A percentile compares a stretch with the other conserved stretches of the same genome.
Evolutionary conservation across 495 filamentous ascomycete genomes (phyloP).

Genomic region (Aspergillus wentii): DNA sequence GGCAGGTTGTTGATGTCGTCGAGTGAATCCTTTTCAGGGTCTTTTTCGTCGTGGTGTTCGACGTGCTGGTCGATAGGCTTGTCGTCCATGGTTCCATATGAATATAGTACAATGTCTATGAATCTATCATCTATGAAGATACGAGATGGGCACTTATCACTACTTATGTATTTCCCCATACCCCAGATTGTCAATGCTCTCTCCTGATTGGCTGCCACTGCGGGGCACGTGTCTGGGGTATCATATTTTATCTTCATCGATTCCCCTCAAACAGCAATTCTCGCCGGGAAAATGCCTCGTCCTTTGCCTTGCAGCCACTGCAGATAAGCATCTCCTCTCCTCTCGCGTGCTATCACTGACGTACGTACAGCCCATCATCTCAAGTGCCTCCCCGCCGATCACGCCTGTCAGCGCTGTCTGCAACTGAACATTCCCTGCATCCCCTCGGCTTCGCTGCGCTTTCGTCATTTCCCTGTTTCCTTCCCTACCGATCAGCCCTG

Average conservation of each 20-base stretch:
- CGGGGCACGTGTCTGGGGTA: not conserved
- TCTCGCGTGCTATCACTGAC: not conserved
- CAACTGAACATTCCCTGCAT: too few relatives aligned
- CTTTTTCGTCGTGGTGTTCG: not conserved
- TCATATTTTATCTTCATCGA: not conserved
- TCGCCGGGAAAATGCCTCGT: not conserved
- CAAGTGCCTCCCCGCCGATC: not conserved
- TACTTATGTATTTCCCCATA: too few relatives aligned
- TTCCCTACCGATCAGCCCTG: too few relatives aligned
- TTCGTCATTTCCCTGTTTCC: too few relatives aligned
- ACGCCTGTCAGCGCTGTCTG: not conserved
- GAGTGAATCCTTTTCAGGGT: not conserved
- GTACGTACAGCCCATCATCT: not conserved
- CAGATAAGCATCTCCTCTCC: not conserved
- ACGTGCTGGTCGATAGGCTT: not conserved
- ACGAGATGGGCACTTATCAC: too few relatives aligned
- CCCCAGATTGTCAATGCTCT: too few relatives aligned
- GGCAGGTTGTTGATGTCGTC: constrained; percentile 4
- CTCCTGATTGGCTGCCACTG: not conserved
- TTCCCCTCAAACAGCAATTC: not conserved
- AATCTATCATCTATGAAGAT: too few relatives aligned
- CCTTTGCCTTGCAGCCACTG: not conserved
- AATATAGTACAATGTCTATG: too few relatives aligned
- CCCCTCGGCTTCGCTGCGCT: too few relatives aligned
- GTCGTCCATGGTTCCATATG: constrained; percentile 1